Evolutionary conservation across 192 early-diverging fungal species (phyloP).

Genomic region (Kappamyces sp.): DNA sequence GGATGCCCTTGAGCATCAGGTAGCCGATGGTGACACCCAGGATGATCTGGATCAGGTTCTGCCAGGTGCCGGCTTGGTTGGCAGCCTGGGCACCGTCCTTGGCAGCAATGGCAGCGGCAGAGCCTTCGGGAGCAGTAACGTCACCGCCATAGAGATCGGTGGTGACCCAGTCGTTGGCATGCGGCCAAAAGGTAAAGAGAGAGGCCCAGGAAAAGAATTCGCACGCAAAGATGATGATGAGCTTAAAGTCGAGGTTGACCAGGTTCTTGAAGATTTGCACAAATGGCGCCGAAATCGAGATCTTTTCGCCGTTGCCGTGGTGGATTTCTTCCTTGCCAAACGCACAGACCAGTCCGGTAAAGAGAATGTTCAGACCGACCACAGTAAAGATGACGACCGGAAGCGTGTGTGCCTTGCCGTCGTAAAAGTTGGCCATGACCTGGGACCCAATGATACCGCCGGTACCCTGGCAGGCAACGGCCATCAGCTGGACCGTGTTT

Average conservation of each 20-base stretch:
- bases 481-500: slow-evolving; percentile 17
- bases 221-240: slow-evolving; percentile 11
- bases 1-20: slow-evolving; percentile 5
- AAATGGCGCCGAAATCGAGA: slow-evolving; percentile 1
- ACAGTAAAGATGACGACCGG: slow-evolving; percentile 10
- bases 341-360: slow-evolving; percentile 2
- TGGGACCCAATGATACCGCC: slow-evolving; percentile 18
- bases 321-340: slow-evolving; percentile 17
- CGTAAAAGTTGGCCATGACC: slow-evolving; percentile 6
- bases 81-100: not conserved
- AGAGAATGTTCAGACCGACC: slow-evolving; percentile 22
- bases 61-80: slow-evolving; percentile 13
- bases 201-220: slow-evolving; percentile 25
- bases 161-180: slow-evolving; percentile 13
- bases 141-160: slow-evolving; percentile 17
- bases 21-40: slow-evolving; percentile 8
- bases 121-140: slow-evolving; percentile 1
- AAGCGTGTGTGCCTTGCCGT: not conserved
- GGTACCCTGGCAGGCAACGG: slow-evolving; percentile 17
- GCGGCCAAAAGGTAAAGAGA: slow-evolving; percentile 21
- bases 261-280: slow-evolving; percentile 4
- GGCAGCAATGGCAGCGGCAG: not conserved
- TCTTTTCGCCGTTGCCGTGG: slow-evolving; percentile 1
- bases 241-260: slow-evolving; percentile 7
- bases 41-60: slow-evolving; percentile 19